Conservation (phyloP, 257 asterid species). For the Solanum ossicruentum region DNA sequence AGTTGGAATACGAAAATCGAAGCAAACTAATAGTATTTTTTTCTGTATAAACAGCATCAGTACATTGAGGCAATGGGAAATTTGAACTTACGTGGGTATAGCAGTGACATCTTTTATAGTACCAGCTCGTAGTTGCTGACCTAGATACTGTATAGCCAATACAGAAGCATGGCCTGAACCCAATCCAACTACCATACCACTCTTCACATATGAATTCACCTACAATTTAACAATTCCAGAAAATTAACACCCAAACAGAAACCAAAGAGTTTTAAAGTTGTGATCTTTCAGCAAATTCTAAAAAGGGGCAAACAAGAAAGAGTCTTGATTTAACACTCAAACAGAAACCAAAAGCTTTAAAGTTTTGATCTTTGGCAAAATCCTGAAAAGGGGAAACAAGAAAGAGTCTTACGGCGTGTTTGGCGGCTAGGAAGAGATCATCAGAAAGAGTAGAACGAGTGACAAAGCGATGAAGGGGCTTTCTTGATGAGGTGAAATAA, state of each 20-base stretch:
- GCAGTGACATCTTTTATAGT: slow-evolving; percentile 37
- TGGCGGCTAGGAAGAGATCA: slow-evolving; percentile 43
- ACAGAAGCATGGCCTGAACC: slow-evolving; percentile 66
- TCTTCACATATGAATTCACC: slow-evolving; percentile 65
- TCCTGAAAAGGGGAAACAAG: neutral
- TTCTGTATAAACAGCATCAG: neutral
- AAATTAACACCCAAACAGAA: neutral
- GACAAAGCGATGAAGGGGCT: slow-evolving; percentile 9
- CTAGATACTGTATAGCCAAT: slow-evolving; percentile 60
- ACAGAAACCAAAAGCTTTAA: neutral
- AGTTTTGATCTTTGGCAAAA: neutral
- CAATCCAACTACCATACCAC: slow-evolving; percentile 65
- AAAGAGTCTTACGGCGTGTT: slow-evolving; percentile 30
- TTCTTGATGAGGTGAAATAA: neutral
- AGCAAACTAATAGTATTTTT: neutral
- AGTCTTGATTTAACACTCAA: neutral
- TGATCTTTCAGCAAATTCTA: neutral
- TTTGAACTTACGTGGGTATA: slow-evolving; percentile 42
- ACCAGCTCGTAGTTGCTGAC: slow-evolving; percentile 53
- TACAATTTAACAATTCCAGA: slow-evolving; percentile 15
- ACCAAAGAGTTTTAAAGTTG: neutral
- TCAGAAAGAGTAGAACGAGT: slow-evolving; percentile 26
- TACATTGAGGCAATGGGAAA: neutral
- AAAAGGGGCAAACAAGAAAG: neutral
- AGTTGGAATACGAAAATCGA: neutral